Evolutionary conservation across 331 rosid genomes (phyloP).

Genomic region (Telfairia occidentalis): DNA sequence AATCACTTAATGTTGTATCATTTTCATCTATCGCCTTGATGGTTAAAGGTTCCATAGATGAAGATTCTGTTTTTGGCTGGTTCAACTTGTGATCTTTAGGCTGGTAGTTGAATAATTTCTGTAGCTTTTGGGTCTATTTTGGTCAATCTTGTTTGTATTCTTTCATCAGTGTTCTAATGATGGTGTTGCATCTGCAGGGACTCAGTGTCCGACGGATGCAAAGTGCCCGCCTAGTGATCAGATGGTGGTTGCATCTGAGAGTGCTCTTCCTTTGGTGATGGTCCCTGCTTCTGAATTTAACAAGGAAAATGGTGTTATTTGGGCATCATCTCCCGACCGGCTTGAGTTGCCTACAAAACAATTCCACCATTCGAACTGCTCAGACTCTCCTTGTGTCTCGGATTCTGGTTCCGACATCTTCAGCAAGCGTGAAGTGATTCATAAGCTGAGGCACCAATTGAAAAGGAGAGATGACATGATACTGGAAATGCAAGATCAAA

Average conservation of each 20-base stretch:
- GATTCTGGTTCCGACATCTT: constrained; percentile 94
- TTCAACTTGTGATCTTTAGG: neutral
- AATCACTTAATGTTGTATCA: neutral
- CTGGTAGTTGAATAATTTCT: neutral
- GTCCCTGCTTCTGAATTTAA: constrained; percentile 59
- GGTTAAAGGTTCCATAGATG: neutral
- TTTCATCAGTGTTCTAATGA: neutral
- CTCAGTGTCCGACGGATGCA: constrained; percentile 37
- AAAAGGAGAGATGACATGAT: constrained; percentile 95
- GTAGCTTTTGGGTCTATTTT: neutral
- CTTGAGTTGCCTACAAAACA: constrained; percentile 78
- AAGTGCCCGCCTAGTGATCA: constrained; percentile 55
- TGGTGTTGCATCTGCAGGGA: constrained; percentile 29
- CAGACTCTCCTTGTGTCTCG: constrained; percentile 91
- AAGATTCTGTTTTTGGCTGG: neutral
- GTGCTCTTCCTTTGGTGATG: constrained; percentile 65
- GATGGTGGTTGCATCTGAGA: constrained; percentile 41
- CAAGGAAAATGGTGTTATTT: constrained; percentile 68
- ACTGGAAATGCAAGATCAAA: constrained; percentile 95
- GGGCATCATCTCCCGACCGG: constrained; percentile 85
- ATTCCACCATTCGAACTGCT: constrained; percentile 75
- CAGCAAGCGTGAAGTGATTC: constrained; percentile 86
- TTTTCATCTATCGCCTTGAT: neutral
- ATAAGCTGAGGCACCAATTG: constrained; percentile 83
- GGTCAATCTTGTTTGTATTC: neutral